Evolutionary conservation across 2,329 filamentous ascomycete species (phyloP), one percentile per base, ranked within the genome.

Genomic region (Penicillium capsulatum): DNA sequence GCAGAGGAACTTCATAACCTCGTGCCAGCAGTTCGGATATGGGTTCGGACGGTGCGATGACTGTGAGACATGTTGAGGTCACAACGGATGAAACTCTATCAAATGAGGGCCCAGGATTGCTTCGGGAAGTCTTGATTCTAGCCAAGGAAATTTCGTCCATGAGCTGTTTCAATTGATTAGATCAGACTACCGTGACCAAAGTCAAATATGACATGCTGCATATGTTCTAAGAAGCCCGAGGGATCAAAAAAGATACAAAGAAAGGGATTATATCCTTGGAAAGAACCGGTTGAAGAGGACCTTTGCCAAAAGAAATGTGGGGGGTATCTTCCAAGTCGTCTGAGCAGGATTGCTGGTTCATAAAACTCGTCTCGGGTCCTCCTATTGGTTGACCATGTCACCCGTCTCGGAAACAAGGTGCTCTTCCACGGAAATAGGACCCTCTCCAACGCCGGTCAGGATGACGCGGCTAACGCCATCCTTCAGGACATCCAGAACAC

Each of bases 391-490:
- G 44, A 67, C 48, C 37, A 66, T 60, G 53, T 76, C 69, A 10
- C 84, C 84, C 39, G 79, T 75, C 60, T 81, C 83, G 48, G 76
- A 78, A 45, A 94, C 77, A 46, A 96, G 69, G 59, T 83, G 82
- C 60, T 91, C 78, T 11, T 91, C 77, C 3, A 88, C 86, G 73
- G 80, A 86, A 49, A 84, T 69, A 0, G 92, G 92, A 0, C 91
- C 92, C 63, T 94, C 87, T 1, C 92, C 92, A 30, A 98, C 92
- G 36, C 83, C 77, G 1, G 94, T 97, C 70, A 90, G 71, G 53
- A 98, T 98, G 26, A 98, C 83, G 48, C 90, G 79, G 66, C 83
- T 88, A 4, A 98, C 82, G 17, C 92, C 92, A 28, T 81, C 77
- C 68, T 82, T 81, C 50, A 98, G 66, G 24, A 79, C 73, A 32